These are phyloP conservation scores for Kuraishia floccosa DNA, from an alignment of 805 yeast genomes.

Conservation along the genomic window DNA sequence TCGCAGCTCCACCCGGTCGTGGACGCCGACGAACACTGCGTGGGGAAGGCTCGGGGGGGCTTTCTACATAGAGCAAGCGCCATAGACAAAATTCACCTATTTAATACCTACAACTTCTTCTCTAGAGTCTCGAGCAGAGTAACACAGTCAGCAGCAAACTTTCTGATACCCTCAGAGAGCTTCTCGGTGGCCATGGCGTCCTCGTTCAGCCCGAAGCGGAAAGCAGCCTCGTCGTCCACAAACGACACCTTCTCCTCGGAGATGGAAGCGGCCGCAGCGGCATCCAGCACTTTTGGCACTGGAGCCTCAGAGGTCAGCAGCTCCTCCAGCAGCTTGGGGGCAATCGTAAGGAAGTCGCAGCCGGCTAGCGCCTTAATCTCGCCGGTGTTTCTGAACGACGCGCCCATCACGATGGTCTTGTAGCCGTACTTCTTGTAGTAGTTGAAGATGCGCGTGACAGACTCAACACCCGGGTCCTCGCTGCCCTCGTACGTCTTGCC, in stretches of 20 bases:
- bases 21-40: too few relatives aligned
- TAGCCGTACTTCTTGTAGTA: conserved; percentile 96
- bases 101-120: conserved; percentile 35
- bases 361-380: conserved; percentile 97
- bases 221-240: conserved; percentile 76
- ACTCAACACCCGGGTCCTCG: conserved; percentile 91
- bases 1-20: too few relatives aligned
- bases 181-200: conserved; percentile 99
- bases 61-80: too few relatives aligned
- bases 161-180: conserved; percentile 95
- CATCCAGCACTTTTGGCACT: conserved; percentile 76
- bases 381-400: conserved; percentile 95
- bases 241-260: conserved; percentile 63
- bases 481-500: conserved; percentile 77
- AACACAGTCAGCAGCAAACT: conserved; percentile 86
- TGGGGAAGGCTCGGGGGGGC: too few relatives aligned
- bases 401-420: conserved; percentile 99
- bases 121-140: conserved; percentile 63
- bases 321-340: conserved; percentile 88
- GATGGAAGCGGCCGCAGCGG: conserved; percentile 43
- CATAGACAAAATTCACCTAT: too few relatives aligned
- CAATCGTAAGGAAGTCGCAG: conserved; percentile 89
- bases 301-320: conserved; percentile 65
- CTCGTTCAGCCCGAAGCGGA: conserved; percentile 88
- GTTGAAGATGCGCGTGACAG: conserved; percentile 85